phyloP scores from a whole-genome alignment of 2,329 filamentous ascomycete species.

The Aureobasidium pullulans region DNA sequence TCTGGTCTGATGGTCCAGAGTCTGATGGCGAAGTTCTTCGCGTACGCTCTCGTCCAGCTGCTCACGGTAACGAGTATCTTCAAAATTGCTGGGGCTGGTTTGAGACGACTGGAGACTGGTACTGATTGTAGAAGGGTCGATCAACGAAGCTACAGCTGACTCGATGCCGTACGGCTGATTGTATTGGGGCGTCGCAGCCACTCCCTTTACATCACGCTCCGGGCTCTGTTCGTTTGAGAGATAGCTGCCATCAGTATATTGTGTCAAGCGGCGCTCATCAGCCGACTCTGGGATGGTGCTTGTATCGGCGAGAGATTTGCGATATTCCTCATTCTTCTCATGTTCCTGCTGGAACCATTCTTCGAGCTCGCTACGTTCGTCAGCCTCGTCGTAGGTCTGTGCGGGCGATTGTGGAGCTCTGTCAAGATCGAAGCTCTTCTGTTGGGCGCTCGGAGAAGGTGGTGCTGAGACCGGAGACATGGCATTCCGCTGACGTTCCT shows the following conservation, averaged over 20 bases:
- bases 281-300: not conserved
- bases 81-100: not conserved
- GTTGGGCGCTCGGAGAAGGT: not conserved
- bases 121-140: conserved; percentile 72
- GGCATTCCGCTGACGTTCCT: conserved; percentile 1
- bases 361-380: conserved; percentile 32
- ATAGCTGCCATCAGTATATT: conserved; percentile 49
- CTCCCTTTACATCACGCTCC: conserved; percentile 62
- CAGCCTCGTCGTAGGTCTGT: conserved; percentile 22
- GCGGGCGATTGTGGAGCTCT: not conserved
- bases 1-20: not conserved
- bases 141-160: conserved; percentile 83
- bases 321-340: conserved; percentile 52
- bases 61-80: conserved; percentile 19
- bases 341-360: conserved; percentile 48
- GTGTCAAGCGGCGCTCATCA: conserved; percentile 46
- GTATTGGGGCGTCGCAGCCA: conserved; percentile 69
- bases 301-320: conserved; percentile 35
- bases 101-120: conserved; percentile 17
- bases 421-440: conserved; percentile 19
- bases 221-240: conserved; percentile 40
- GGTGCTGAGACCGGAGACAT: conserved; percentile 1
- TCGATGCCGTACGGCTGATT: conserved; percentile 67
- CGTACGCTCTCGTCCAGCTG: conserved; percentile 22
- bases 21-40: conserved; percentile 16